Base-by-base conservation (phyloP, 441 rosid genomes). In the Codiaeum variegatum region DNA sequence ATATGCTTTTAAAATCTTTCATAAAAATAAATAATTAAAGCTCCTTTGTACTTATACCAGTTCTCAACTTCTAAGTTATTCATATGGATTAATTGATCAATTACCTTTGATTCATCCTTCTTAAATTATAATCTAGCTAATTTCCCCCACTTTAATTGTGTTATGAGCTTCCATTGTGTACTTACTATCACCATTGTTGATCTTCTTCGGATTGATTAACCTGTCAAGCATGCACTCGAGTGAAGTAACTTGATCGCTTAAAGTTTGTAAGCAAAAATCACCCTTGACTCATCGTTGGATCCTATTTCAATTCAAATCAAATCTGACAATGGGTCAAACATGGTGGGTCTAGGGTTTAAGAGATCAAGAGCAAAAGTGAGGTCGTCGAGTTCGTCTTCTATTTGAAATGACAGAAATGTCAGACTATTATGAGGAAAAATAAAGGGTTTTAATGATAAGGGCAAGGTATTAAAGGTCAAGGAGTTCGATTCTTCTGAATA, bases 191-290 rank as follows among this genome's bases (percentile, higher is more conserved):
- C 84, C 77, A 10, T 72, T 79, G 61, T 70, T 2, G 58, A 31
- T 69, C 77, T 74, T 85, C 65, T 74, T 85, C 65, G 80, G 60
- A 65, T 36, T 70, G 32, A 79, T 75, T 69, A 88, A 78, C 29
- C 79, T 76, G 54, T 90, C 96, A 32, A 90, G 85, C 83, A 78
- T 88, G 13, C 88, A 82, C 83, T 95, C 99, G 31, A 95, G 87
- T 12, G 81, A 77, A 29, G 84, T 81, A 42, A 91, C 91, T 66
- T 91, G 85, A 58, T 90, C 90, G 66, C 84, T 84, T 21, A 95
- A 84, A 44, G 78, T 78, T 78, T 85, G 83, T 32, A 93, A 64
- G 32, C 78, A 80, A 60, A 78, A 46, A 38, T 81, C 91, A 12
- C 85, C 81, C 64, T 71, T 76, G 19, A 32, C 70, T 24, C 80